Percentiles rank a stretch among this genome's conserved stretches.
These are phyloP conservation scores for Pythium dissotocum DNA, from an alignment of 352 stramenopile species.

Conservation along the genomic window DNA sequence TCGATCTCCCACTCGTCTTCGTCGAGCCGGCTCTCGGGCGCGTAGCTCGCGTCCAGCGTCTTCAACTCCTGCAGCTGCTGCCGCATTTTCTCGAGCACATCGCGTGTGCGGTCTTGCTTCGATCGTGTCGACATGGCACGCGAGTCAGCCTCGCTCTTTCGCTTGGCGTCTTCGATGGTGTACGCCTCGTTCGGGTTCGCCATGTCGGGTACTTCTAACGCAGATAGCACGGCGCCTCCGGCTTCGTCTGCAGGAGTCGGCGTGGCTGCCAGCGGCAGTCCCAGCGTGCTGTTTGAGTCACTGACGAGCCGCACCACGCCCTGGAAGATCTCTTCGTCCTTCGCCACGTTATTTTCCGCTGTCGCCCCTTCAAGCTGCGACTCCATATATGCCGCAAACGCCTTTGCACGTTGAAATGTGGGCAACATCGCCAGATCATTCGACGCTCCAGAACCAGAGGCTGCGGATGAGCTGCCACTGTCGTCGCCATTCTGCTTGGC, in stretches of 20 bases:
- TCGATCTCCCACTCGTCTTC: constrained; percentile 88
- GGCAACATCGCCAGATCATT: constrained; percentile 64
- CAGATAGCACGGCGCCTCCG: constrained; percentile 22
- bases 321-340: constrained; percentile 54
- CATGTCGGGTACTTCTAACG: constrained; percentile 73
- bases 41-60: constrained; percentile 54
- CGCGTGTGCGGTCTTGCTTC: constrained; percentile 89
- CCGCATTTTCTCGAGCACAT: constrained; percentile 83
- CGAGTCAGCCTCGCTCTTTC: constrained; percentile 89
- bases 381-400: constrained; percentile 73
- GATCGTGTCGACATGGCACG: constrained; percentile 50
- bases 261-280: constrained; percentile 23
- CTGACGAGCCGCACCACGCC: constrained; percentile 50
- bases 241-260: constrained; percentile 20
- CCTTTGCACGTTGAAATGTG: constrained; percentile 68
- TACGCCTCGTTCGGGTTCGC: constrained; percentile 73
- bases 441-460: not conserved
- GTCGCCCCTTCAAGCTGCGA: constrained; percentile 28
- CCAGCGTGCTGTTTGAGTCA: constrained; percentile 41
- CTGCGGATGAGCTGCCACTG: constrained; percentile 11
- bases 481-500: constrained; percentile 51
- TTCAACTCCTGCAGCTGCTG: constrained; percentile 73
- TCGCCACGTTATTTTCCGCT: constrained; percentile 24
- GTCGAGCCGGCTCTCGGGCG: constrained; percentile 57
- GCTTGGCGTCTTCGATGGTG: constrained; percentile 92